Base-by-base conservation (phyloP, 352 stramenopile species). In the Phytophthora multivora region DNA sequence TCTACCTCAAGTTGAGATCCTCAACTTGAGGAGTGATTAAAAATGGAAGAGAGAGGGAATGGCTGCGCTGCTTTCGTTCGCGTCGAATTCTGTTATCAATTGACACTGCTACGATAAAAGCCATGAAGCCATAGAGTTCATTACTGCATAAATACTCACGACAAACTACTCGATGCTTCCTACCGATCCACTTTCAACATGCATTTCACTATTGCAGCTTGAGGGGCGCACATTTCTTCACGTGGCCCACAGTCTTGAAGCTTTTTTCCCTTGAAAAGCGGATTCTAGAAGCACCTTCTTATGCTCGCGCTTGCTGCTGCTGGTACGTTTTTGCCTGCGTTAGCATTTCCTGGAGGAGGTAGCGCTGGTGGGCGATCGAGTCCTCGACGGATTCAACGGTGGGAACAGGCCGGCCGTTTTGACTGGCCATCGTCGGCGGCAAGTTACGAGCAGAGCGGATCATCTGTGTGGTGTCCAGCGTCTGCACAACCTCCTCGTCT, bases 331-430 rank as follows among this genome's bases (percentile, higher is more conserved):
- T 80, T 49, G 79, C 79, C 58, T 85, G 74, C 23, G 60, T 66
- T 54, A 90, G 71, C 79, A 90, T 90, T 69, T 89, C 74, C 41
- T 88, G 54, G 19, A 90, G 73, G 42, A 90, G 23, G 41, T 79
- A 71, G 9, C 77, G 67, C 59, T 90, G 81, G 38, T 90, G 79
- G 9, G 81, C 81, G 51, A 90, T 86, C 31, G 77, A 89, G 31
- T 84, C 66, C 53, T 90, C 79, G 28, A 90, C 69, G 16, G 65
- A 19, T 64, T 81, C 68, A 10, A 75, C 67, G 19, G 53, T 77
- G 2, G 71, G 58, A 1, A 73, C 38, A 3, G 47, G 43, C 11
- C 49, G 59, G 10, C 35, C 39, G 11, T 41, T 65, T 33, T 46
- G 53, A 50, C 42, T 66, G 21, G 31, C 26, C 0, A 72, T 16